Evolutionary conservation across 345 rosid species (phyloP).

Genomic region (Eucalyptus curtisii): DNA sequence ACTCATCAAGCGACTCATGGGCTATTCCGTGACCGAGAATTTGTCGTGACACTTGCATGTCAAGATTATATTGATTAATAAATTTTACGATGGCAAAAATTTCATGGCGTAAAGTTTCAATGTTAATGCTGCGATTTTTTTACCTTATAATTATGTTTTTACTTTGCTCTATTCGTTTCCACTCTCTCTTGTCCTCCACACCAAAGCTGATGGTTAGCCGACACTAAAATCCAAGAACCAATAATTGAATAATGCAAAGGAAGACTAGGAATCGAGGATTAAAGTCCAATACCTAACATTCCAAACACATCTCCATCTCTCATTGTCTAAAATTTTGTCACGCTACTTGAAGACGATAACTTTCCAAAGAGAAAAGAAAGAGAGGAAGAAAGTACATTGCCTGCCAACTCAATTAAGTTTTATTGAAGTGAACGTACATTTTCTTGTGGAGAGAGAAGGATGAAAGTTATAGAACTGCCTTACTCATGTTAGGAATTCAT

Average conservation of each 20-base stretch:
- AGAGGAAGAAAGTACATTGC: background rate
- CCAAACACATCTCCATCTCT: background rate
- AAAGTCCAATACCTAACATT: background rate
- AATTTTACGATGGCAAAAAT: background rate
- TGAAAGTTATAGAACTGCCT: background rate
- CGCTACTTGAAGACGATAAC: background rate
- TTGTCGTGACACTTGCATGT: background rate
- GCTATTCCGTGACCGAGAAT: background rate
- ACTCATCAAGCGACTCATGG: rapidly evolving
- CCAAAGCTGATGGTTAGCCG: background rate
- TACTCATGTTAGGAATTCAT: background rate
- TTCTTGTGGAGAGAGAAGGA: background rate
- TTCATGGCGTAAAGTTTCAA: background rate
- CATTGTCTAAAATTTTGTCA: background rate
- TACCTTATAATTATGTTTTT: background rate
- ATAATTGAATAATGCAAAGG: background rate
- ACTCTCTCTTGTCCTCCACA: background rate
- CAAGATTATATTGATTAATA: background rate
- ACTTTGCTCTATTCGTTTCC: background rate
- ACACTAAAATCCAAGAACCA: background rate
- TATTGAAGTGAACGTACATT: background rate
- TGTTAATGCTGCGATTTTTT: background rate
- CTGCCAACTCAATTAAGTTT: background rate
- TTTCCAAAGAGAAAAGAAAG: background rate
- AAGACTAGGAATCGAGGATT: background rate